Conservation (phyloP, 257 asterid genomes). For the Solanum ossicruentum region DNA sequence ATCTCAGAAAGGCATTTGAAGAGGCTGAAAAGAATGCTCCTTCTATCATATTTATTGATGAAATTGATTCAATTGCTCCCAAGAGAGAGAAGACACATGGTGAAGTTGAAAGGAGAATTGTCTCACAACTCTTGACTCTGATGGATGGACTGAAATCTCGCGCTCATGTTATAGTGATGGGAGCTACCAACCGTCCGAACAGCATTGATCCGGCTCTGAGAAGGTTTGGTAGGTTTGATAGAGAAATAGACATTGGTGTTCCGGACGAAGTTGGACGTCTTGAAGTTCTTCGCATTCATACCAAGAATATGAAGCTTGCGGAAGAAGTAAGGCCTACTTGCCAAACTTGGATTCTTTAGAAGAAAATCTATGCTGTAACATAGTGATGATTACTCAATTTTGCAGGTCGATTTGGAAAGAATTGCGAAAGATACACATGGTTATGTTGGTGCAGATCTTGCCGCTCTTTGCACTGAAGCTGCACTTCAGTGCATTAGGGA, state of each 20-base stretch:
- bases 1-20: constrained; percentile 56
- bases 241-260: constrained; percentile 56
- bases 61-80: constrained; percentile 51
- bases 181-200: constrained; percentile 53
- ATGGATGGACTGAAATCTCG: constrained; percentile 54
- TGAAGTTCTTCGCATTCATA: constrained; percentile 52
- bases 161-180: constrained; percentile 47
- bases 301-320: constrained; percentile 50
- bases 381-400: not conserved
- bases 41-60: constrained; percentile 43
- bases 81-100: constrained; percentile 54
- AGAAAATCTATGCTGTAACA: not conserved
- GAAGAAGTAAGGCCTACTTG: constrained; percentile 26
- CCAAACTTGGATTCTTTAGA: not conserved
- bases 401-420: constrained; percentile 48
- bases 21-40: constrained; percentile 66
- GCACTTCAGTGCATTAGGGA: constrained; percentile 54
- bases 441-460: constrained; percentile 51
- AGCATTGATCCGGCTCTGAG: constrained; percentile 52
- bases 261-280: constrained; percentile 57
- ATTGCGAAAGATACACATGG: constrained; percentile 42
- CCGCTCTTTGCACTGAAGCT: constrained; percentile 57
- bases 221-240: constrained; percentile 53
- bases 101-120: constrained; percentile 55
- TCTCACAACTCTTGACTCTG: constrained; percentile 41